Base-by-base conservation (phyloP, 1,284 basidiomycete genomes). In the Xerocomus amazonicus region DNA sequence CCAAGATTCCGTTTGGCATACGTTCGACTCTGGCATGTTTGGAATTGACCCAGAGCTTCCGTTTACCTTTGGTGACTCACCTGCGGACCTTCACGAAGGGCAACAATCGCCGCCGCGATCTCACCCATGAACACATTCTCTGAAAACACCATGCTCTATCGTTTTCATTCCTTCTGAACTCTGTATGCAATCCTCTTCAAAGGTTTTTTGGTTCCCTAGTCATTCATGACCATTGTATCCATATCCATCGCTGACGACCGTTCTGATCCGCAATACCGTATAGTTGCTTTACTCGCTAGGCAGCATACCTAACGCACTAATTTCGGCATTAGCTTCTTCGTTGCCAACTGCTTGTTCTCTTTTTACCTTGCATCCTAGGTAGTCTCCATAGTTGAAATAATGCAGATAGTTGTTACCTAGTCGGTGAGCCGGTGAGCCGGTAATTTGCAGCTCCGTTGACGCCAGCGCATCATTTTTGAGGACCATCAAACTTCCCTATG, bases 41-140 rank as follows among this genome's bases (percentile, higher is more conserved):
- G 81, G 79, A 48, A 76, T 78, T 54, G 84, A 89, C 63, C 86
- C 85, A 47, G 87, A 88, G 59, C 71, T 87, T 46, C 80, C 84
- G 19, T 90, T 90, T 67, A 77, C 71, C 31, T 66, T 79, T 29
- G 70, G 68, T 17, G 77, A 77, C 38, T 56, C 69, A 36, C 50
- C 66, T 4, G 23, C 57, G n/a, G 67, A 63, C 35, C 39, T 59
- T 43, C 66, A 56, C 31, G 67, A 69, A n/a, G 65, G 55, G 4
- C 57, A 55, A 19, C 65, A 63, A 38, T 65, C 64, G 13, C 63
- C 64, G 23, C 41, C 67, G 7, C 55, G 52, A 43, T 36, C 55
- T 28, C 65, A 55, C 29, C 35, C 51, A 38, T 65, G 47, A 58
- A 32, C 40, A 41, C 26, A 23, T 45, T 10, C 26, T 0, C 16